Evolutionary conservation across 2,329 filamentous ascomycete genomes (phyloP), one percentile per base, ranked within the genome.

Genomic region (Grosmannia serpens): DNA sequence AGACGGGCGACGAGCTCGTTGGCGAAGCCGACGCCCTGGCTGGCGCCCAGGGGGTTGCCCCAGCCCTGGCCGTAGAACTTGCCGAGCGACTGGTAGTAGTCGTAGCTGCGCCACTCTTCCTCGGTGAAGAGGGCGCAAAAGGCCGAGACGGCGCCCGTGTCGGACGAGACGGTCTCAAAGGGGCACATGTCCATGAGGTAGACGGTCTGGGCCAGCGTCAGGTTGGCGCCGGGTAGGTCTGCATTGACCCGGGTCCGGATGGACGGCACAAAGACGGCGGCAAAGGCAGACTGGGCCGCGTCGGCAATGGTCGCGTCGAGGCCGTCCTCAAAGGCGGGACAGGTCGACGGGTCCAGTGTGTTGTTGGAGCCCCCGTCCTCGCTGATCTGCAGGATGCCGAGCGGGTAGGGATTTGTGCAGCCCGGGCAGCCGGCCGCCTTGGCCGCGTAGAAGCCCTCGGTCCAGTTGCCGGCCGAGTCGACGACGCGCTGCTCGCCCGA

Each of bases 101-200:
- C 84, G 70, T 94, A 95, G 59, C 80, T 73, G 31, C 74, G 72
- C 88, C 89, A 95, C 70, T 95, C 89, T 1, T 79, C 70, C 13
- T 76, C 68, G 0, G 81, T 85, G 73, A 95, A 96, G 26, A 95
- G 76, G 20, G 69, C 68, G 70, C 91, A 96, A 73, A 96, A 94
- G 0, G 76, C 73, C 0, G 89, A 89, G 8, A 86, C 68, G n/a
- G 29, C 38, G 20, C 50, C 55, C 2, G 78, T 71, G 0, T 72
- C 66, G 3, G 81, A 75, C 9, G 85, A 82, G 20, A 95, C 84
- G 0, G 89, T 92, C 63, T 86, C 80, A 72, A 89, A 96, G 0
- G 91, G 85, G 67, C 91, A 96, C 60, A 96, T 76, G 64, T 95
- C 90, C 89, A 96, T 95, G 44, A 96, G 69, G 59, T 79, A 81